Conservation (phyloP, 2,329 filamentous ascomycete species). For the Colletotrichum sp. region DNA sequence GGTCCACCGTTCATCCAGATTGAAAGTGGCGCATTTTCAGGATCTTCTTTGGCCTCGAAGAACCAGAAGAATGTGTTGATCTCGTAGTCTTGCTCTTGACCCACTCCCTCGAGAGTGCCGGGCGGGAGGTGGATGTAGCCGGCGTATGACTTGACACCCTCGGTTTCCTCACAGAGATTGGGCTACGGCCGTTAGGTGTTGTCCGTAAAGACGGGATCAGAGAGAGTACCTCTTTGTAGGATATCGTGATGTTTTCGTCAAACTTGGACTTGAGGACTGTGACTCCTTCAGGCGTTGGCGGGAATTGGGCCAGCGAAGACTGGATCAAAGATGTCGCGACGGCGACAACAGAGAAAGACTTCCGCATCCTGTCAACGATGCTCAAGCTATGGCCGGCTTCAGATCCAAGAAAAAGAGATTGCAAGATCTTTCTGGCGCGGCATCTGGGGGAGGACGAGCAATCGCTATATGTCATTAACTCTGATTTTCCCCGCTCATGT, state of each 20-base stretch:
- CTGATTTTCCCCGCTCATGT: not conserved
- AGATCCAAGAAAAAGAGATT: not conserved
- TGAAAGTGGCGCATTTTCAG: conserved; percentile 42
- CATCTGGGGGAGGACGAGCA: not conserved
- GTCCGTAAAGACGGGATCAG: not conserved
- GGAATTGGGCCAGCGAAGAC: conserved; percentile 24
- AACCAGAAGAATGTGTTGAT: conserved; percentile 51
- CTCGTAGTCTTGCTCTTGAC: conserved; percentile 46
- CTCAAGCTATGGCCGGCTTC: too few relatives aligned
- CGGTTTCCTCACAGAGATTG: conserved; percentile 58
- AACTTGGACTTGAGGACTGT: conserved; percentile 60
- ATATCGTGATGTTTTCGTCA: conserved; percentile 62
- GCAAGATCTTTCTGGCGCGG: too few relatives aligned
- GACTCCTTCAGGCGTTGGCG: conserved; percentile 28
- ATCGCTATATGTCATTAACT: not conserved
- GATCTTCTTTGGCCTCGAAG: conserved; percentile 32
- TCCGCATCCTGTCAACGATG: not conserved
- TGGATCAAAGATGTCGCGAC: conserved; percentile 31
- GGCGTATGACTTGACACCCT: conserved; percentile 65
- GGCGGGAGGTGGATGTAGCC: conserved; percentile 64
- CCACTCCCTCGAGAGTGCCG: conserved; percentile 23
- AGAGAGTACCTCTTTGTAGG: conserved; percentile 56
- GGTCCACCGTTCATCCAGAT: conserved; percentile 68
- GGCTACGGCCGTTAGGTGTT: conserved; percentile 36
- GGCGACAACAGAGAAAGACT: not conserved